Evolutionary conservation across 257 asterid genomes (phyloP).

Genomic region (Nicotiana paniculata): DNA sequence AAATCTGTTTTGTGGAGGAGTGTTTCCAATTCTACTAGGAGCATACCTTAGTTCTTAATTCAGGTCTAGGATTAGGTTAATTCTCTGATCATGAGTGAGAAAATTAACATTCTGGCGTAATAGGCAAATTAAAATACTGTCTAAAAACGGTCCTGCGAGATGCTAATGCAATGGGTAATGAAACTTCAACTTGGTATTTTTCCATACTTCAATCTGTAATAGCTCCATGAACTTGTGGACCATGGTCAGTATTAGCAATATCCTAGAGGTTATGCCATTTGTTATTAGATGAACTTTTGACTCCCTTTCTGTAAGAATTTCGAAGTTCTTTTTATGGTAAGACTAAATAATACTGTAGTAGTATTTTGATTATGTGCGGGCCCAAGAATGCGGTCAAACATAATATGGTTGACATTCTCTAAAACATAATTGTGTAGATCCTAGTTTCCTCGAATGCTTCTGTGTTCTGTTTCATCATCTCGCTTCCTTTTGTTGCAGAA

Average conservation of each 20-base stretch:
- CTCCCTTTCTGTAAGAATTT: background rate
- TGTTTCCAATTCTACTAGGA: background rate
- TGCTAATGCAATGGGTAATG: no score
- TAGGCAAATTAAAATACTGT: background rate
- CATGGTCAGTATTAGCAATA: background rate
- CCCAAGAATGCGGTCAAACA: background rate
- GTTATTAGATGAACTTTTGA: background rate
- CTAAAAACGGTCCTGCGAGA: background rate
- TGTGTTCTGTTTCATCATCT: background rate
- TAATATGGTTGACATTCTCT: background rate
- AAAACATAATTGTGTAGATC: background rate
- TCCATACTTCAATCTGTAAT: background rate
- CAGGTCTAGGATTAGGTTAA: background rate
- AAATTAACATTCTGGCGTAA: background rate
- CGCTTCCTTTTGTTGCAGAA: conserved; percentile 32
- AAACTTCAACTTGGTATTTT: background rate
- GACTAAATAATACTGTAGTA: background rate
- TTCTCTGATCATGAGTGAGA: background rate
- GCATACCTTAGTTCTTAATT: background rate
- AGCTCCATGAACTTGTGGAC: background rate
- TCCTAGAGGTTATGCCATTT: background rate
- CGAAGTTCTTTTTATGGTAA: background rate
- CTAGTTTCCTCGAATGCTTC: background rate
- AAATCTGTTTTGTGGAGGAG: background rate
- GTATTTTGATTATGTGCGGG: background rate